Conservation (phyloP, 352 stramenopile species). For the Globisporangium solare region DNA sequence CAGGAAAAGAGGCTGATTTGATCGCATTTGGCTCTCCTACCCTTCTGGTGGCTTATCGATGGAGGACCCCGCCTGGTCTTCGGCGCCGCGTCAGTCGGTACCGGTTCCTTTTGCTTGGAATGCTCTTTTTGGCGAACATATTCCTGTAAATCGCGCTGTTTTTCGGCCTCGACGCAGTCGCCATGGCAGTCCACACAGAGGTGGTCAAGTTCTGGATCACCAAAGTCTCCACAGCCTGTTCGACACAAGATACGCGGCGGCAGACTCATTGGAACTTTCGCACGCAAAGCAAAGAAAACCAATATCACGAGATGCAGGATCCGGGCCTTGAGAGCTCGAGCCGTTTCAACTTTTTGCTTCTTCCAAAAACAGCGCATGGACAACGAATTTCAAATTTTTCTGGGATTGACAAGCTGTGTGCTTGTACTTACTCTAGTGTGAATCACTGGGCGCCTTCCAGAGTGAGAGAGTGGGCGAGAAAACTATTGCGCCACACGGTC, state of each 20-base stretch:
- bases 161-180: slow-evolving; percentile 37
- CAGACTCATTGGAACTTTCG: slow-evolving; percentile 32
- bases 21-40: slow-evolving; percentile 8
- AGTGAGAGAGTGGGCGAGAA: no score
- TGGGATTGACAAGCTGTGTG: no score
- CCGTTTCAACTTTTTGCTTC: no score
- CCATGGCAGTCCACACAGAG: slow-evolving; percentile 67
- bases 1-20: neutral
- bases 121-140: slow-evolving; percentile 19
- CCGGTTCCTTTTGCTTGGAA: neutral
- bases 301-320: no score
- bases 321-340: no score
- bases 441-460: no score
- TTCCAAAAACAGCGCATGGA: no score
- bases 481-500: slow-evolving; percentile 6
- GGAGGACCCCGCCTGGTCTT: slow-evolving; percentile 28
- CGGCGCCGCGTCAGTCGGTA: neutral
- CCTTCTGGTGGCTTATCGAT: slow-evolving; percentile 52
- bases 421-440: no score
- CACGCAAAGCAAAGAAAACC: no score
- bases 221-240: slow-evolving; percentile 49
- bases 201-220: slow-evolving; percentile 51
- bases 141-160: slow-evolving; percentile 36
- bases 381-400: no score
- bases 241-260: slow-evolving; percentile 42